Conservation (phyloP, 2,329 filamentous ascomycete species). For the Arthrobotrys megalospora region DNA sequence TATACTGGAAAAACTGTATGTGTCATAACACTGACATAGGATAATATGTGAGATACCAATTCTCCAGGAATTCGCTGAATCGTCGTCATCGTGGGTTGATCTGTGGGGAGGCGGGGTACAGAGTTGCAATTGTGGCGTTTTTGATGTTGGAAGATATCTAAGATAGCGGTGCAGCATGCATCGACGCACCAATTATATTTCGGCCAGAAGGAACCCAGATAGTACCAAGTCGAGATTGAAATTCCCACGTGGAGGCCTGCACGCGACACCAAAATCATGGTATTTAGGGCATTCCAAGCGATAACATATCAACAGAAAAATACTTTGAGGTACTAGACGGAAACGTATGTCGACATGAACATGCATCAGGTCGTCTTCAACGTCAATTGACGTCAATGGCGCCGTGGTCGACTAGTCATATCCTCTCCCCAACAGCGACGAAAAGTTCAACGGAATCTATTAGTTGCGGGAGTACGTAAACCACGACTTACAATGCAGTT, state of each 20-base stretch:
- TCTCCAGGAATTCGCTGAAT: constrained; percentile 42
- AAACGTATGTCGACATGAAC: no score
- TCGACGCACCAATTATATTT: constrained; percentile 11
- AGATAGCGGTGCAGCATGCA: background rate
- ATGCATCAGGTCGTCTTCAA: background rate
- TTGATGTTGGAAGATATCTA: constrained; percentile 8
- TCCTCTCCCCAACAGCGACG: constrained; percentile 1
- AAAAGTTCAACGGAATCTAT: background rate
- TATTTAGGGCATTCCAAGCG: no score
- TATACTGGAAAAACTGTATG: background rate
- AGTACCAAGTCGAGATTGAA: background rate
- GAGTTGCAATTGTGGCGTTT: constrained; percentile 22
- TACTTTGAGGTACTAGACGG: no score
- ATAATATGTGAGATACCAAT: constrained; percentile 41
- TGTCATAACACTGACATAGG: constrained; percentile 26
- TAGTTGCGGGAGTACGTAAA: background rate
- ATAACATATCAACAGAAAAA: no score
- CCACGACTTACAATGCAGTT: no score
- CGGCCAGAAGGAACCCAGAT: constrained; percentile 9
- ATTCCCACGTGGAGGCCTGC: background rate
- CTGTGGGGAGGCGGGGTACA: constrained; percentile 20
- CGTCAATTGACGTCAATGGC: background rate
- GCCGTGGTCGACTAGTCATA: no score
- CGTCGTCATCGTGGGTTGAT: constrained; percentile 25
- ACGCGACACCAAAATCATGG: no score